phyloP scores from a whole-genome alignment of 345 rosid genomes.

The Leavenworthia alabamica region DNA sequence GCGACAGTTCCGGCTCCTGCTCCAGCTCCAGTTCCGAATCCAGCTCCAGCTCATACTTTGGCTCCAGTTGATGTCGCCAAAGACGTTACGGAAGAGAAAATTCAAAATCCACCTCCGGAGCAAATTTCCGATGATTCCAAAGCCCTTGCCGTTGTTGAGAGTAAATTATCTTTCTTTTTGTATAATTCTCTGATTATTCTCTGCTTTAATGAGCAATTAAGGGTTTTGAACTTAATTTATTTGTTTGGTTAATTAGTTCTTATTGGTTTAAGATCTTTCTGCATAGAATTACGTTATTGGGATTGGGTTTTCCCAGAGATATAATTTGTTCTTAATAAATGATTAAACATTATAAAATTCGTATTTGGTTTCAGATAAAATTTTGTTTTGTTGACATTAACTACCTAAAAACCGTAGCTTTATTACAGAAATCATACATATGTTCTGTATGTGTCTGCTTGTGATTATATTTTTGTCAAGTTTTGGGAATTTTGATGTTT shows the following conservation, averaged over 20 bases:
- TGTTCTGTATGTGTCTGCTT: background rate
- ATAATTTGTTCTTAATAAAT: background rate
- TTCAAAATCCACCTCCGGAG: conserved; percentile 18
- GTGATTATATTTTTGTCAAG: background rate
- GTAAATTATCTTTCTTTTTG: conserved; percentile 36
- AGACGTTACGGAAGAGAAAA: conserved; percentile 33
- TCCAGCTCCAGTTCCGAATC: conserved; percentile 9
- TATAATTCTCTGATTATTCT: background rate
- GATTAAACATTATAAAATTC: background rate
- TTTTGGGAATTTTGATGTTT: background rate
- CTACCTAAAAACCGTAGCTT: background rate
- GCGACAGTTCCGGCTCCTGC: conserved; percentile 30
- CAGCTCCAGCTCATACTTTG: conserved; percentile 23
- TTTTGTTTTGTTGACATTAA: background rate
- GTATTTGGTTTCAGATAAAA: background rate
- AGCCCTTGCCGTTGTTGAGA: conserved; percentile 50
- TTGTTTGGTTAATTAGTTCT: background rate
- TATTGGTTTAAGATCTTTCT: background rate
- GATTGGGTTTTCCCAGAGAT: background rate
- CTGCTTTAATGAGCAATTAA: background rate
- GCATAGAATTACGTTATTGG: background rate
- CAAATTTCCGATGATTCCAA: conserved; percentile 43
- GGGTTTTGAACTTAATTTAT: background rate
- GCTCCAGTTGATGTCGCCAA: conserved; percentile 21
- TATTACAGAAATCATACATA: background rate